Conservation (phyloP, 1,284 basidiomycete genomes). For the Earliella scabrosa region DNA sequence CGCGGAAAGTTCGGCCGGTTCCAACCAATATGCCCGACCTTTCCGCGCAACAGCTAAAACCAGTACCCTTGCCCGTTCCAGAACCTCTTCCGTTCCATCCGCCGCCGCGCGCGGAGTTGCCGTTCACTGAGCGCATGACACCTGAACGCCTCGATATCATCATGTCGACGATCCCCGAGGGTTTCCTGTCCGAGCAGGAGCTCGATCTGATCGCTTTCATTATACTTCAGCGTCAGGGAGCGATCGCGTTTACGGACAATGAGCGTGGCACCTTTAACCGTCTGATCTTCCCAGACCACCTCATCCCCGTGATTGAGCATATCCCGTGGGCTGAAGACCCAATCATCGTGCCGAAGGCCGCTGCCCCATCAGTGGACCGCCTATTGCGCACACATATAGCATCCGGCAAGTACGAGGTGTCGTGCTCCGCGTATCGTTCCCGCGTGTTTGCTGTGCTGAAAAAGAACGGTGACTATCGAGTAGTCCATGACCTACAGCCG, state of each 20-base stretch:
- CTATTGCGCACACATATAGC: conserved; percentile 14
- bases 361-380: background rate
- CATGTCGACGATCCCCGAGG: background rate
- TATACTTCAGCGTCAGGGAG: conserved; percentile 14
- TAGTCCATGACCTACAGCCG: conserved; percentile 36
- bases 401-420: conserved; percentile 35
- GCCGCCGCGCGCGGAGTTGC: background rate
- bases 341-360: conserved; percentile 31
- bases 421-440: conserved; percentile 34
- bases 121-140: background rate
- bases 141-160: background rate
- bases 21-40: conserved; percentile 36
- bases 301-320: conserved; percentile 39
- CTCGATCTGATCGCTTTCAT: background rate
- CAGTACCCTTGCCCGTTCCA: conserved; percentile 17
- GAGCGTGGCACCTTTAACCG: conserved; percentile 36
- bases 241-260: conserved; percentile 32
- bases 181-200: background rate
- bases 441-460: conserved; percentile 37
- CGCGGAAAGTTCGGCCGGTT: conserved; percentile 35
- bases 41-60: conserved; percentile 13
- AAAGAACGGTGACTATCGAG: conserved; percentile 31
- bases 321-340: conserved; percentile 18
- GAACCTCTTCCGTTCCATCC: too few species aligned
- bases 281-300: conserved; percentile 38